Evolutionary conservation across 1,284 basidiomycete species (phyloP), one percentile per base, ranked within the genome.

Genomic region (Tranzscheliella williamsii): DNA sequence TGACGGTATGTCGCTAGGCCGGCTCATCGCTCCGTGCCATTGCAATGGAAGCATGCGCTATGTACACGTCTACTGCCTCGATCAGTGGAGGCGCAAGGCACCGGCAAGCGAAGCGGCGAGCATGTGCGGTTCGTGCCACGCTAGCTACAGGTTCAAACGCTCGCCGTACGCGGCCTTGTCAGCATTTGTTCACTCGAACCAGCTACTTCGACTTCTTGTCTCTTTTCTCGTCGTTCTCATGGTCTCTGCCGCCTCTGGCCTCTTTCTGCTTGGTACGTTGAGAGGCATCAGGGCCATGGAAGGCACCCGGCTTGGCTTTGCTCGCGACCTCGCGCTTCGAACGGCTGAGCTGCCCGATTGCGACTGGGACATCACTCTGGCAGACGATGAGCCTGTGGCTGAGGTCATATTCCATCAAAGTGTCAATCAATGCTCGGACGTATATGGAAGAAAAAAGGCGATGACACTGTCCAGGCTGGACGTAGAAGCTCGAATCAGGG

Each of bases 41-140:
- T 63, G 60, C 41, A 42, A 58, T 27, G 60, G 60, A 31, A 63
- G 54, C 37, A 63, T 63, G 60, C 39, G 43, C 17, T 63, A 63
- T 36, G 54, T 63, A 29, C 60, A 63, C 30, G 40, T 38, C 26
- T 41, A 38, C 37, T 63, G 60, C 17, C 53, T 63, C 17, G 55
- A 57, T 24, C 49, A 57, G 13, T 63, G 60, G 60, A 36, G 60
- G 8, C 38, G 39, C 36, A 45, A 53, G 20, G 49, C 60, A 6
- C 34, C 36, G 2, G 41, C 54, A 12, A 34, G 42, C 4, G 54
- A 53, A 35, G 54, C 60, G 20, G 54, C 54, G 5, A 32, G 50
- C 5, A 32, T 57, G 11, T 63, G 60, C 27, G 60, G 54, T 6
- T 54, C 57, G 18, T 63, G 60, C 22, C 44, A 47, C 21, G 45